Evolutionary conservation across 164 flowering plant species (phyloP).

Genomic region (Aristolochia californica): DNA sequence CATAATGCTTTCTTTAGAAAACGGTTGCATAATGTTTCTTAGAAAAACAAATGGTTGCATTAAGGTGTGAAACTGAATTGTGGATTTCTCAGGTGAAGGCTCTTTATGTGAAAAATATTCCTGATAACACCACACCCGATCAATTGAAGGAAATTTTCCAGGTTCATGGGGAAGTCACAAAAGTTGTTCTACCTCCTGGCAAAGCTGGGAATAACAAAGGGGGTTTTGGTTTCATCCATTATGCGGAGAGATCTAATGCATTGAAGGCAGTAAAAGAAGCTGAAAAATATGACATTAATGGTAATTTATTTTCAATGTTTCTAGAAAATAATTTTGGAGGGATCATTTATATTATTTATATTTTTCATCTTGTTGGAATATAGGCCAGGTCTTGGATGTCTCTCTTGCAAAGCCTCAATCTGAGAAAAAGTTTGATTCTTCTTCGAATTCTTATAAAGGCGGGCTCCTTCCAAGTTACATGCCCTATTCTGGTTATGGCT

Average conservation of each 20-base stretch:
- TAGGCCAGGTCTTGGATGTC: conserved; percentile 85
- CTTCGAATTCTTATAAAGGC: conserved; percentile 27
- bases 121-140: conserved; percentile 63
- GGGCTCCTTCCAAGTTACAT: conserved; percentile 34
- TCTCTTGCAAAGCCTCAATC: conserved; percentile 89
- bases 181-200: conserved; percentile 86
- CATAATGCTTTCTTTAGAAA: no score
- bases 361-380: neutral
- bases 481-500: conserved; percentile 51
- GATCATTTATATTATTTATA: neutral
- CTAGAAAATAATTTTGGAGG: neutral
- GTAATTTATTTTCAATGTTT: conserved; percentile 24
- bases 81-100: conserved; percentile 71
- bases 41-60: no score
- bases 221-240: conserved; percentile 87
- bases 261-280: conserved; percentile 87
- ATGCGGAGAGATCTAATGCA: conserved; percentile 84
- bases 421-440: conserved; percentile 58
- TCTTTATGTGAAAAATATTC: conserved; percentile 92
- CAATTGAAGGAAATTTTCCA: conserved; percentile 82
- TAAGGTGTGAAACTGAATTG: neutral
- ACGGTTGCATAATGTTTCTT: no score
- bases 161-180: conserved; percentile 88
- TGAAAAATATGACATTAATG: conserved; percentile 88
- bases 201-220: conserved; percentile 72